Evolutionary conservation across 225 moss, liverwort and hornwort genomes (phyloP), one percentile per base, ranked within the genome.

Genomic region (Sphagnum contortum): DNA sequence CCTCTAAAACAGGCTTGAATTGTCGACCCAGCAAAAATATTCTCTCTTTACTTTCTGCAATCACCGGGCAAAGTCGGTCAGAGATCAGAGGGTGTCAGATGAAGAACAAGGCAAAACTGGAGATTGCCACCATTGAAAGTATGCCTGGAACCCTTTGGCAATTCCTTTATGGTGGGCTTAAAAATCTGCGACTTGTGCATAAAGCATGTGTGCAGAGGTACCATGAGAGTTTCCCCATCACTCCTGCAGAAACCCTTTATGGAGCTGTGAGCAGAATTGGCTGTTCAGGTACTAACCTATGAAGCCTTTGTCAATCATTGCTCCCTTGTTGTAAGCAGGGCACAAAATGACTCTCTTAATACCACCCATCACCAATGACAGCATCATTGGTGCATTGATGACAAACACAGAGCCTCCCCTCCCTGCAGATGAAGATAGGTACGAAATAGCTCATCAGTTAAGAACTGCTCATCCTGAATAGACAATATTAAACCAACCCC

Each of bases 321-420:
- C 85, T 78, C 86, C 89, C 71, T 83, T 81, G 63, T 74, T 87
- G 66, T 82, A 72, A 48, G 75, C 72, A 55, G 91, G 89, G 47
- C 77, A 74, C 59, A 92, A 53, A 54, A 92, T 83, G 44, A 89
- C 76, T 72, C 85, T 83, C 66, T 81, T 87, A 11, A 92, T 78
- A 60, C 85, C 76, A 50, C 83, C 80, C 5, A 89, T 78, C 61
- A 89, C 87, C 63, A 85, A 60, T 49, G 89, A 83, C 49, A 92
- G 89, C 92, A 92, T 92, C 51, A 92, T 70, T 54, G 89, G 92
- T 6, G 92, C 92, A 79, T 92, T 92, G 63, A 88, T 66, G 72
- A 92, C 67, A 55, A 87, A 65, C 6, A 92, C 80, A 48, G 74
- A 80, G 50, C 81, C 78, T 72, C 92, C 92, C 61, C 89, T 87